These are phyloP conservation scores for Nakaseomyces kungkrabaensis DNA, from an alignment of 1,139 yeast genomes.

Conservation along the genomic window DNA sequence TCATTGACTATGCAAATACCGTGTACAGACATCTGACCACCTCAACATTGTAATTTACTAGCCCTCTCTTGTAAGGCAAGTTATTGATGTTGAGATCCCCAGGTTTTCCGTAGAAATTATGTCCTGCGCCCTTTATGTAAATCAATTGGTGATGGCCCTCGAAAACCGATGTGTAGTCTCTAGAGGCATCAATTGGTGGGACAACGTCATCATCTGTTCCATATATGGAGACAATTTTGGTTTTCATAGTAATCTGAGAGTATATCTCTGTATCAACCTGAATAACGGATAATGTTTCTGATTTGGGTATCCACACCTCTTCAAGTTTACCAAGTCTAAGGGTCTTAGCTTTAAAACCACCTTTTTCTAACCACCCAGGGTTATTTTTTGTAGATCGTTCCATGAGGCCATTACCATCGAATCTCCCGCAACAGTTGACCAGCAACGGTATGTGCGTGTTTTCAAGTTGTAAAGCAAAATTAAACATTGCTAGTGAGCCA, in stretches of 20 bases:
- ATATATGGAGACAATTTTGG: conserved; percentile 57
- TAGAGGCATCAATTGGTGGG: conserved; percentile 49
- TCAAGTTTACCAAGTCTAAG: conserved; percentile 44
- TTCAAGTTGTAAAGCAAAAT: conserved; percentile 39
- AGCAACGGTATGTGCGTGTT: conserved; percentile 44
- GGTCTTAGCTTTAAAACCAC: conserved; percentile 34
- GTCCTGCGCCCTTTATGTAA: conserved; percentile 64
- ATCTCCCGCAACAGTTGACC: conserved; percentile 68
- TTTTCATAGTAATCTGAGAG: conserved; percentile 36
- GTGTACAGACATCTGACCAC: background rate
- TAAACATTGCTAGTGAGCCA: conserved; percentile 68
- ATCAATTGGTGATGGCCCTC: conserved; percentile 49
- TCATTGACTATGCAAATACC: background rate
- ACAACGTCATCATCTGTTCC: conserved; percentile 61
- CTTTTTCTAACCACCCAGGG: conserved; percentile 30
- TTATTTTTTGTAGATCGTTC: conserved; percentile 21
- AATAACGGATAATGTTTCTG: conserved; percentile 49
- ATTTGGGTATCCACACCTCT: conserved; percentile 35
- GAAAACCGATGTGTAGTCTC: conserved; percentile 47
- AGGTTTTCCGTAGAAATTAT: conserved; percentile 56
- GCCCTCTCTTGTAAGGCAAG: conserved; percentile 38
- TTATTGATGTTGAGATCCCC: conserved; percentile 32
- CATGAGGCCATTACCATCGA: conserved; percentile 32
- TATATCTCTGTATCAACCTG: conserved; percentile 40
- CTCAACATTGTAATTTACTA: conserved; percentile 39